phyloP scores from a whole-genome alignment of 768 basidiomycete species.

The Pleurotus sapidus region DNA sequence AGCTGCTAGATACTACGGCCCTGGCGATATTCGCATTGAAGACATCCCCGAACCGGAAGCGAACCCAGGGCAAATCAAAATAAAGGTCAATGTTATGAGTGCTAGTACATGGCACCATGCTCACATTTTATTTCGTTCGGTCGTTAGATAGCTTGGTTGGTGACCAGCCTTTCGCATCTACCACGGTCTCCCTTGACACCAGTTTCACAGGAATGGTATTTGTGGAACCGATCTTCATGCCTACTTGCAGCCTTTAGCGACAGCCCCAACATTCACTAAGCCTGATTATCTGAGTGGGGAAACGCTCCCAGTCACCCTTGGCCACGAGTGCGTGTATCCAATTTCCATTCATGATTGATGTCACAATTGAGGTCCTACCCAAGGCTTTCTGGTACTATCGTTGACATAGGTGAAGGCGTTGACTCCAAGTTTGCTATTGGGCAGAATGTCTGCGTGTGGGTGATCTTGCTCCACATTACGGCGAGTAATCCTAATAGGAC shows the following conservation, averaged over 20 bases:
- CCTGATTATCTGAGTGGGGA: conserved; percentile 36
- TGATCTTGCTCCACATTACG: background rate
- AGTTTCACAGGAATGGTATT: conserved; percentile 20
- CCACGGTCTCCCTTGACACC: no score
- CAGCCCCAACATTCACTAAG: conserved; percentile 25
- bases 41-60: background rate
- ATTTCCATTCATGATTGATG: background rate
- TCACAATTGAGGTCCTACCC: background rate
- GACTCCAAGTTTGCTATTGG: conserved; percentile 32
- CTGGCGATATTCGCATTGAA: conserved; percentile 7
- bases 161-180: background rate
- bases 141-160: conserved; percentile 29
- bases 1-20: conserved; percentile 8
- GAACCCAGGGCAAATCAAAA: conserved; percentile 5
- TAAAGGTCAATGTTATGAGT: background rate
- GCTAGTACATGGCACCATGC: no score
- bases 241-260: conserved; percentile 25
- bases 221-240: conserved; percentile 50
- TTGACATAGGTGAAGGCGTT: conserved; percentile 29
- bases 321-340: conserved; percentile 38
- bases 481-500: background rate
- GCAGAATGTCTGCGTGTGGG: conserved; percentile 27
- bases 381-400: conserved; percentile 33
- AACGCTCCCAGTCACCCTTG: conserved; percentile 37
- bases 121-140: background rate